Conservation (phyloP, 768 basidiomycete genomes). For the Ramaria rubella region DNA sequence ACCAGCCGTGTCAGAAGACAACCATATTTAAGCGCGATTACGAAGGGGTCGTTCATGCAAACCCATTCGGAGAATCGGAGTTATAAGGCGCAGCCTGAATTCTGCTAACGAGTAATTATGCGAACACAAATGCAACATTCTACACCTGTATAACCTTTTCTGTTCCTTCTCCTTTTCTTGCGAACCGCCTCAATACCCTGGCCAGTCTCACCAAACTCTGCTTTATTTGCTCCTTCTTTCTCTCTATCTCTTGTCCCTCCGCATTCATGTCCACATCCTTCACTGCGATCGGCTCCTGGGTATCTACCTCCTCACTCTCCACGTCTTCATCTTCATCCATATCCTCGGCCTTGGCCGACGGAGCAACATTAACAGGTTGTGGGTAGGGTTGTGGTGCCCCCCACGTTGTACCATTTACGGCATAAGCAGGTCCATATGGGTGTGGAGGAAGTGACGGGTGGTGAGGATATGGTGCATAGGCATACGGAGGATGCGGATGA, state of each 20-base stretch:
- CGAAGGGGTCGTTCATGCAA: too few species aligned
- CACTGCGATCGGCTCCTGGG: not conserved
- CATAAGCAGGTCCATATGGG: not conserved
- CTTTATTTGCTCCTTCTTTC: conserved; percentile 1
- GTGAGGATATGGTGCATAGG: conserved; percentile 19
- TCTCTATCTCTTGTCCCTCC: not conserved
- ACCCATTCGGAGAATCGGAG: too few species aligned
- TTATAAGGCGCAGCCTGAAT: too few species aligned
- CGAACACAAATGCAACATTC: not conserved
- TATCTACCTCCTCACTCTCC: conserved; percentile 5
- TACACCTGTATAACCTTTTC: not conserved
- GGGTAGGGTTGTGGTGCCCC: not conserved
- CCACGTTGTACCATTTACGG: not conserved
- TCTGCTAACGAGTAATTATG: too few species aligned
- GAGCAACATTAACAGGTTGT: not conserved
- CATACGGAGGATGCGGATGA: conserved; percentile 31
- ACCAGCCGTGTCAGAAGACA: too few species aligned
- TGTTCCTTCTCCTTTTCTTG: conserved; percentile 9
- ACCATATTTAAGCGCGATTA: too few species aligned
- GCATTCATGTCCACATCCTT: not conserved
- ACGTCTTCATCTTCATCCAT: conserved; percentile 3
- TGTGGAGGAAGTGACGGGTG: not conserved
- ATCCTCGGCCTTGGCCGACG: not conserved
- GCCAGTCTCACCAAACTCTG: conserved; percentile 8
- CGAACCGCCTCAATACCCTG: conserved; percentile 3